Percentiles rank a stretch among this genome's conserved stretches.
phyloP scores from a whole-genome alignment of 2,329 filamentous ascomycete genomes.

The Colletotrichum plurivorum region DNA sequence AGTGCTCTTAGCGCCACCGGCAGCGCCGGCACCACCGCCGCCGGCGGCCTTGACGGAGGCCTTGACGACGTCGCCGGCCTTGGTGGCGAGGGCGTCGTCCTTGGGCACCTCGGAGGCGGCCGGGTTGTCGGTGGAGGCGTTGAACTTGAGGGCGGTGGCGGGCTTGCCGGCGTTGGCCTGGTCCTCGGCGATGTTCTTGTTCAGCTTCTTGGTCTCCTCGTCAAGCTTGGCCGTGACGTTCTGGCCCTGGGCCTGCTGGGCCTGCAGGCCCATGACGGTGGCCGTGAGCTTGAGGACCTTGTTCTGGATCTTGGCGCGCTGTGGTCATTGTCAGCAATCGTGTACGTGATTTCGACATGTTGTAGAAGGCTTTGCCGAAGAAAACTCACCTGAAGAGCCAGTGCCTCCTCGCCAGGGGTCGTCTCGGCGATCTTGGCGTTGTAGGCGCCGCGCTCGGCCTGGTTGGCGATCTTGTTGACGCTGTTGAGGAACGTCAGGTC shows the following conservation, averaged over 20 bases:
- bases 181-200: conserved; percentile 67
- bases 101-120: conserved; percentile 30
- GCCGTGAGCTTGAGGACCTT: conserved; percentile 71
- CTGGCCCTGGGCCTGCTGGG: conserved; percentile 65
- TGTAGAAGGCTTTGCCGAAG: too few species aligned
- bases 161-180: conserved; percentile 60
- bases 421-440: conserved; percentile 64
- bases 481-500: conserved; percentile 65
- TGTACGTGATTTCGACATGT: not conserved
- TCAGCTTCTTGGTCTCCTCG: conserved; percentile 64
- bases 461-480: conserved; percentile 66
- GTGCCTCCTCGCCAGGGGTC: conserved; percentile 59
- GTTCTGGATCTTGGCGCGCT: conserved; percentile 72
- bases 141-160: conserved; percentile 50
- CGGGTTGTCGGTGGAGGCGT: conserved; percentile 39
- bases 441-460: conserved; percentile 67
- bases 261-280: conserved; percentile 63
- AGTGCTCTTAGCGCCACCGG: not conserved
- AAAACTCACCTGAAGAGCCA: conserved; percentile 59
- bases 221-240: conserved; percentile 60
- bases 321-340: not conserved
- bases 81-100: conserved; percentile 23
- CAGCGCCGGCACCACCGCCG: not conserved
- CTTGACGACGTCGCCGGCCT: conserved; percentile 24
- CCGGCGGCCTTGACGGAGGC: conserved; percentile 21